A percentile compares a stretch with the other conserved stretches of the same genome.
phyloP scores from a whole-genome alignment of 192 early-diverging fungal genomes.

The Neocallimastix lanati region DNA sequence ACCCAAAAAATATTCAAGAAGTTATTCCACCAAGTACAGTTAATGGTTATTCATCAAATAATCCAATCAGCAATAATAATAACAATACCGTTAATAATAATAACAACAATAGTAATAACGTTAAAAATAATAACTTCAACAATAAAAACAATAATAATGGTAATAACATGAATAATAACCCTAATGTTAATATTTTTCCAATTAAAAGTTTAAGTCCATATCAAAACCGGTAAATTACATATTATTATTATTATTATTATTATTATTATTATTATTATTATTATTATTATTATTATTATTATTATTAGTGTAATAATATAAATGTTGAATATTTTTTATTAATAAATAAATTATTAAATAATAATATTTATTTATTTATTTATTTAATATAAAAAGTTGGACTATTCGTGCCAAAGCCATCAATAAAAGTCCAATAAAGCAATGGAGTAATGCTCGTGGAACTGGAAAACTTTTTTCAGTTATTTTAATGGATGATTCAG shows the following conservation, averaged over 20 bases:
- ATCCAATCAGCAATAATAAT: no score
- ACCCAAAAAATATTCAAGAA: background rate
- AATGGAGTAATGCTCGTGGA: slow-evolving; percentile 57
- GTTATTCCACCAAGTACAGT: background rate
- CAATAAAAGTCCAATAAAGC: slow-evolving; percentile 62
- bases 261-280: no score
- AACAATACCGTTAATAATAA: background rate
- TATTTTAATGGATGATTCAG: slow-evolving; percentile 68
- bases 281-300: no score
- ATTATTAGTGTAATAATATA: no score
- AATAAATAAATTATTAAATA: no score
- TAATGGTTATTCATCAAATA: background rate
- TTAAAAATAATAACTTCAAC: no score
- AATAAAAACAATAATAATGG: no score
- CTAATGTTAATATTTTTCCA: background rate
- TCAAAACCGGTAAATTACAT: background rate
- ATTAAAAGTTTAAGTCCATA: background rate
- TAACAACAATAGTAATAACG: background rate
- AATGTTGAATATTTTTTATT: no score
- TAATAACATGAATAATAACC: no score
- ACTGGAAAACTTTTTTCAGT: slow-evolving; percentile 77
- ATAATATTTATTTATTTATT: no score
- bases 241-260: no score
- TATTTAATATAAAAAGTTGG: no score
- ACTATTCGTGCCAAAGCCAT: slow-evolving; percentile 82